Evolutionary conservation across 1,139 yeast species (phyloP), one percentile per base, ranked within the genome.

Genomic region (Nadsonia starkeyi-henricii): DNA sequence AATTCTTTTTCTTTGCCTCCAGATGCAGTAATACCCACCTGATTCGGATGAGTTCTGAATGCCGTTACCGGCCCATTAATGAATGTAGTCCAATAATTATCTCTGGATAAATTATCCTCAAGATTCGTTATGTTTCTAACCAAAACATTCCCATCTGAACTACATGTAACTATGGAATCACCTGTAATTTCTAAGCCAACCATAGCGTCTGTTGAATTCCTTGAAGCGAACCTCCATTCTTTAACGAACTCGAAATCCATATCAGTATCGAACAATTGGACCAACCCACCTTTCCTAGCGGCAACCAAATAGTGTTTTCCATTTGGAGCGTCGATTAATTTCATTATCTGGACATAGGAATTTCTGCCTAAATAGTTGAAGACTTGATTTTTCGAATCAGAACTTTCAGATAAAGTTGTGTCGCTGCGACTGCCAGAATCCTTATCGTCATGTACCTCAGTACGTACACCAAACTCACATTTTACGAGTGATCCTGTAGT

Each of bases 1-100:
- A 73, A 56, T 36, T 69, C 75, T 46, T 67, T 65, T 49, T 70
- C 69, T 53, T 69, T 71, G 4, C 78, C 77, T 2, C 75, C 75
- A 46, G 66, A 61, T 1, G 69, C 70, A 2, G 71, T 59, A 15
- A 62, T 52, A 12, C 62, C 61, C 7, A 56, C 53, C 42, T 62
- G 60, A 1, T 43, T 47, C 2, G 68, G 67, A 51, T 65, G 69
- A 43, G 61, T 50, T 37, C 65, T 61, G 37, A 72, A 59, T 41
- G 66, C 63, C 18, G 69, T 62, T 1, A 75, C 62, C 1, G 75
- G 74, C 17, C 59, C 64, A 19, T 63, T 63, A 20, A 73, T 59
- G 5, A 52, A 43, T 51, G 50, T 47, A 23, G 44, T 46, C 51
- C 53, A 52, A 39, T 51, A 49, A 19, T 51, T 50, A 21, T 23